Evolutionary conservation across 2,329 filamentous ascomycete species (phyloP), one percentile per base, ranked within the genome.

Genomic region (Ophiostoma australiae): DNA sequence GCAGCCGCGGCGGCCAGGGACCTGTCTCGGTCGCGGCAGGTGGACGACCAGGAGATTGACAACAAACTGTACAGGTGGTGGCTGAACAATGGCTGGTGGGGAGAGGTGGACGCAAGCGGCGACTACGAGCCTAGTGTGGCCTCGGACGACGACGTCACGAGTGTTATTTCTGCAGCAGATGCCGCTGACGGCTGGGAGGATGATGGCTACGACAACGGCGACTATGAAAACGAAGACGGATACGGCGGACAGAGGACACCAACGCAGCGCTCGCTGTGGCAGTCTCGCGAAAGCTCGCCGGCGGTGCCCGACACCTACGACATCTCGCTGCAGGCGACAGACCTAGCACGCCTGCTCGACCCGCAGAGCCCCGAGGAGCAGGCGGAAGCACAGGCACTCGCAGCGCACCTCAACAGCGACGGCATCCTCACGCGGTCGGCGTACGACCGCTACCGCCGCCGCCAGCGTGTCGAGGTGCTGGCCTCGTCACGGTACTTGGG

Each of bases 41-140:
- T 58, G 27, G 81, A 88, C 58, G 91, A 95, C 75, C 85, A 86
- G 37, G 86, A 87, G 55, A 82, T 97, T 2, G 90, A 94, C 74
- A 84, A 85, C 1, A 89, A 88, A 72, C 81, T 97, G 1, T 98
- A 97, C 78, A 83, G 84, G 39, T 95, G 94, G 87, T 98, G 93
- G 91, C 88, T 91, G 69, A 83, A 85, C 70, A 93, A 92, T 27
- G 93, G 92, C 8, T 91, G 91, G 82, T 97, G 93, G 89, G 94
- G 94, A 1, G 89, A 90, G 20, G 84, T 89, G 41, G 94, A 98
- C 78, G 84, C 84, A 5, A 97, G 92, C 76, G 91, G 91, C 37
- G 91, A 94, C 73, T 98, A 94, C 78, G 79, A 83, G 41, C 89
- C 89, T 0, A 77, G 79, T 8, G 79, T 82, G 13, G 78, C 87